Base-by-base conservation (phyloP, 768 basidiomycete species). In the Mycena olivaceomarginata region DNA sequence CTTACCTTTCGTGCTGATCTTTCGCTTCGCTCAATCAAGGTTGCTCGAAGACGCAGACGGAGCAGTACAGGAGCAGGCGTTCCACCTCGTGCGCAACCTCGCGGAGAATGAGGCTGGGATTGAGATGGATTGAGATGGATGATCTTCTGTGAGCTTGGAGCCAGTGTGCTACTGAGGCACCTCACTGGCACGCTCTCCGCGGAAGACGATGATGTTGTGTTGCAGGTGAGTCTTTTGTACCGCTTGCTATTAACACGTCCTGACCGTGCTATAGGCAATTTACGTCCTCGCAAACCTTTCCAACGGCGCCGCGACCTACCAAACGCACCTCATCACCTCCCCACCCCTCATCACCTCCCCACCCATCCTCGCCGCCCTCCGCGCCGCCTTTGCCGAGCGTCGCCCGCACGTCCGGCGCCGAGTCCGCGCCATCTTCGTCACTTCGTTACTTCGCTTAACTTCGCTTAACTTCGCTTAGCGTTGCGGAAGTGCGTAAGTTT, bases 1-100 rank as follows among this genome's bases (percentile, higher is more conserved):
- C 31, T 15, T n/a, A 25, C 22, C 2, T 57, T 5, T 2, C 25
- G 0, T 57, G n/a, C 31, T 51, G 31, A 67, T 39, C 31, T 31
- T 31, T 31, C 31, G 31, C 31, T 31, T 31, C 31, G 15, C 45
- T 40, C 22, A 63, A 7, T 16, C 6, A 79, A 95, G 95, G 46
- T 85, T 94, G 22, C 84, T 94, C 0, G 82, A 86, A 6, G 92
- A 95, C 74, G 67, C 88, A 0, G 91, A 94, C 70, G 79, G 84
- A 2, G 89, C 87, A 9, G 84, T 95, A 3, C 92, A 93, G 80
- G 96, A 96, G 80, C 96, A 97, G 81, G 93, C 92, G 0, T 89
- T 94, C 78, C 91, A 90, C 73, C 88, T 95, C 37, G 78, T 94
- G 15, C 89, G 92, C 9, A 95, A 97, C 81, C 83, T 96, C 4